These are phyloP conservation scores for Leishmania martiniquensis DNA, from an alignment of 208 protist genomes.

Conservation along the genomic window DNA sequence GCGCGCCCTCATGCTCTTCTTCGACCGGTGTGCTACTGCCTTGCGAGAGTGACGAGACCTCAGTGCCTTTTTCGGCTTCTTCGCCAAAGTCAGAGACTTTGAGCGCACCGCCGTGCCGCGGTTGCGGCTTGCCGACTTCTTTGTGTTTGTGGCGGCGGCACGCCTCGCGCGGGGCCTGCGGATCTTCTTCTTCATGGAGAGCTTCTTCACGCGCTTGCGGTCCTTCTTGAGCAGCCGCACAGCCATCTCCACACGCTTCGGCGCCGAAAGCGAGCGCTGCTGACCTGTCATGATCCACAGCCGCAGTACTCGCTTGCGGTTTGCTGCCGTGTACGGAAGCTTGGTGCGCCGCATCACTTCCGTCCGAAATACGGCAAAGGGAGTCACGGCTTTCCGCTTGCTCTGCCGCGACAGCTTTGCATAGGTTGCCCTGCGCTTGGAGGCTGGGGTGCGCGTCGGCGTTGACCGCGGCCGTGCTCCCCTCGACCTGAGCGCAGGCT, in stretches of 20 bases:
- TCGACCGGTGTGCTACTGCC: not conserved
- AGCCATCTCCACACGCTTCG: slow-evolving; percentile 33
- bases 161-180: not conserved
- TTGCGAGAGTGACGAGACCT: not conserved
- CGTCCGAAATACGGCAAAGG: slow-evolving; percentile 29
- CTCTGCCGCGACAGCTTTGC: not conserved
- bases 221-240: slow-evolving; percentile 33
- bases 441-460: not conserved
- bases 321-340: slow-evolving; percentile 13
- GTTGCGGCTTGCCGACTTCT: not conserved
- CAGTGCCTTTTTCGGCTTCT: not conserved
- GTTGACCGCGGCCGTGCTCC: not conserved
- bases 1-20: not conserved
- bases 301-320: slow-evolving; percentile 21
- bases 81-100: not conserved
- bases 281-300: slow-evolving; percentile 34
- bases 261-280: slow-evolving; percentile 21
- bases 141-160: not conserved
- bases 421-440: slow-evolving; percentile 6
- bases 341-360: slow-evolving; percentile 28
- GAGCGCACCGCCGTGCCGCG: not conserved
- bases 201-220: slow-evolving; percentile 8
- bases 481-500: not conserved
- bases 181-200: slow-evolving; percentile 10
- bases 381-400: not conserved